These are phyloP conservation scores for Pouteria glomerata DNA, from an alignment of 148 eudicot species.

Conservation along the genomic window DNA sequence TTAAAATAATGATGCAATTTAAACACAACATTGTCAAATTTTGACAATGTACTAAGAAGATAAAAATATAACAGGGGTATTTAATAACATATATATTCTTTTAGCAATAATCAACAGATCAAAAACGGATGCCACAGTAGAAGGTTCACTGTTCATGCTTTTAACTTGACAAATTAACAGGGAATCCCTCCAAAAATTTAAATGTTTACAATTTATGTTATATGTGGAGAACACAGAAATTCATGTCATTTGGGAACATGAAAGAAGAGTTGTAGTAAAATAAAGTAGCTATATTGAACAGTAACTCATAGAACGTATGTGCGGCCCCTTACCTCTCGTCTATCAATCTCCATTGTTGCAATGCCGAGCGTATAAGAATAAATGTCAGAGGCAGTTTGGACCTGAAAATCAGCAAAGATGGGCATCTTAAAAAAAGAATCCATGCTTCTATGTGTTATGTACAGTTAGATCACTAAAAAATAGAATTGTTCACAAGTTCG, in stretches of 20 bases:
- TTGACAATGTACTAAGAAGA: neutral
- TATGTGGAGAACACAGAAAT: neutral
- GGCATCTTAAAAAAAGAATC: no score
- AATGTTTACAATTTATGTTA: neutral
- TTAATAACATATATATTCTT: neutral
- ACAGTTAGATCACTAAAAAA: no score
- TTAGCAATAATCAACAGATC: neutral
- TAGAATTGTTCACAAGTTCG: no score
- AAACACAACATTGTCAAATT: neutral
- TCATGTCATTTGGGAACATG: neutral
- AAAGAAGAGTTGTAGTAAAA: neutral
- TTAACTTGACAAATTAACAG: neutral
- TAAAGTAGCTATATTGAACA: no score
- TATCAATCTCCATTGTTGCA: slow-evolving; percentile 13
- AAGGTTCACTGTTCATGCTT: neutral
- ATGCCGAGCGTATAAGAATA: neutral
- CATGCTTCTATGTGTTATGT: no score
- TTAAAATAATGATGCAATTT: neutral
- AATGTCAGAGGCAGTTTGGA: slow-evolving; percentile 8
- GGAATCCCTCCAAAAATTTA: neutral
- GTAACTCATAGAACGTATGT: neutral
- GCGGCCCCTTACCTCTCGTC: slow-evolving; percentile 18
- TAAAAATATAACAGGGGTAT: neutral
- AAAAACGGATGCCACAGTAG: neutral
- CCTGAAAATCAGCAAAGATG: slow-evolving; percentile 8